These are phyloP conservation scores for Claviceps pazoutovae DNA, from an alignment of 2,329 filamentous ascomycete species.

Conservation along the genomic window DNA sequence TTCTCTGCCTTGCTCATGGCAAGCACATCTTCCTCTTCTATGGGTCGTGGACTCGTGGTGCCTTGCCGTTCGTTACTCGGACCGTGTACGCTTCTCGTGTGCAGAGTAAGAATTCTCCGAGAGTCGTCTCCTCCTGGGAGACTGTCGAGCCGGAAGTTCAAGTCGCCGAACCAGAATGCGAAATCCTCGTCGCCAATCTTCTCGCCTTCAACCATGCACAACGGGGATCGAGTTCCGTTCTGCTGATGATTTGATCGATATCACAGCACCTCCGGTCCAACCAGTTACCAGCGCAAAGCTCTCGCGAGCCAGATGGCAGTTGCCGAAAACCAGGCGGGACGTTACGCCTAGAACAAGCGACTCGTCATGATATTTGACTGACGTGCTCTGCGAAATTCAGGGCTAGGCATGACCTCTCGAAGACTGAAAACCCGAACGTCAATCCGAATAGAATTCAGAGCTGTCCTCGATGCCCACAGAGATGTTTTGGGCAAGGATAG, in stretches of 20 bases:
- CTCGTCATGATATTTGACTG: conserved; percentile 49
- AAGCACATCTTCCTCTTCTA: conserved; percentile 35
- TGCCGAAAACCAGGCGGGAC: conserved; percentile 77
- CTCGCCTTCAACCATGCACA: conserved; percentile 48
- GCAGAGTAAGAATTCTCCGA: conserved; percentile 65
- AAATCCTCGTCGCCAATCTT: conserved; percentile 83
- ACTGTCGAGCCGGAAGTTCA: conserved; percentile 85
- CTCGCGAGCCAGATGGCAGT: conserved; percentile 82
- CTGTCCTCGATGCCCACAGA: conserved; percentile 21
- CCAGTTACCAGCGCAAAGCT: conserved; percentile 45
- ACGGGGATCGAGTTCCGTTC: conserved; percentile 67
- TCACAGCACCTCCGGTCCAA: conserved; percentile 86
- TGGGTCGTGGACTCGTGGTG: conserved; percentile 13
- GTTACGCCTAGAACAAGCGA: conserved; percentile 81
- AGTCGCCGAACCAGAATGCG: conserved; percentile 88
- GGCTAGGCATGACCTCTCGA: too few relatives aligned
- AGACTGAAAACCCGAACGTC: conserved; percentile 59
- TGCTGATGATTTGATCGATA: conserved; percentile 58
- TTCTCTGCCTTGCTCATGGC: conserved; percentile 30
- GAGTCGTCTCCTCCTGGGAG: conserved; percentile 76
- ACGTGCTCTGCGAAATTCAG: conserved; percentile 41
- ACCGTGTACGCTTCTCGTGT: conserved; percentile 67
- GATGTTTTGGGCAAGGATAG: conserved; percentile 19
- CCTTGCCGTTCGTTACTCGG: conserved; percentile 24
- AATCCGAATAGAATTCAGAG: conserved; percentile 31